These are phyloP conservation scores for Umbilicus rupestris DNA, from an alignment of 164 flowering plant species.

Conservation along the genomic window DNA sequence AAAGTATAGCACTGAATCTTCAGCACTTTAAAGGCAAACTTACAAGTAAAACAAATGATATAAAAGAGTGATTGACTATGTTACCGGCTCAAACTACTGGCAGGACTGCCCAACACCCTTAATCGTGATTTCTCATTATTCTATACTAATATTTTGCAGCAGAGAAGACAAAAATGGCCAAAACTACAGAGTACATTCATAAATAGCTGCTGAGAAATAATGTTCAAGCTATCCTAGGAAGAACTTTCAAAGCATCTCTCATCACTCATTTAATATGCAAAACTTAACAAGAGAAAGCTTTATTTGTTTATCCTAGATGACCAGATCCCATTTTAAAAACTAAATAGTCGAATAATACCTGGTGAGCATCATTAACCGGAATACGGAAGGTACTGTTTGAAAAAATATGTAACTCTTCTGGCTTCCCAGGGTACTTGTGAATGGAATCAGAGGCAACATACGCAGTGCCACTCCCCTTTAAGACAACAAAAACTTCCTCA, in stretches of 20 bases:
- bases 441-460: slow-evolving; percentile 61
- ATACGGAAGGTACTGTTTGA: slow-evolving; percentile 76
- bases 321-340: neutral
- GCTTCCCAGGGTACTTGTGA: slow-evolving; percentile 57
- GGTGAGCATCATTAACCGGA: slow-evolving; percentile 88
- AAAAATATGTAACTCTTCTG: slow-evolving; percentile 48
- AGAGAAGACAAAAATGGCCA: too few species aligned
- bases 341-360: slow-evolving; percentile 35
- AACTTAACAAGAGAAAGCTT: neutral
- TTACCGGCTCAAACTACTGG: too few species aligned
- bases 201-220: too few species aligned
- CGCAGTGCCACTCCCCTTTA: slow-evolving; percentile 79
- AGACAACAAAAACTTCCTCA: slow-evolving; percentile 84
- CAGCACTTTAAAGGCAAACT: too few species aligned
- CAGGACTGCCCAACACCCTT: too few species aligned
- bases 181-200: too few species aligned
- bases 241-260: neutral
- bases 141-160: too few species aligned
- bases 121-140: too few species aligned
- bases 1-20: too few species aligned
- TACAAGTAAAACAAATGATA: too few species aligned
- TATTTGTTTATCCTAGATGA: neutral
- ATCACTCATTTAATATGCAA: neutral
- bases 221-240: too few species aligned
- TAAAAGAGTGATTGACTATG: too few species aligned